These are phyloP conservation scores for Babesia sp. DNA, from an alignment of 169 alveolate species.

Conservation along the genomic window DNA sequence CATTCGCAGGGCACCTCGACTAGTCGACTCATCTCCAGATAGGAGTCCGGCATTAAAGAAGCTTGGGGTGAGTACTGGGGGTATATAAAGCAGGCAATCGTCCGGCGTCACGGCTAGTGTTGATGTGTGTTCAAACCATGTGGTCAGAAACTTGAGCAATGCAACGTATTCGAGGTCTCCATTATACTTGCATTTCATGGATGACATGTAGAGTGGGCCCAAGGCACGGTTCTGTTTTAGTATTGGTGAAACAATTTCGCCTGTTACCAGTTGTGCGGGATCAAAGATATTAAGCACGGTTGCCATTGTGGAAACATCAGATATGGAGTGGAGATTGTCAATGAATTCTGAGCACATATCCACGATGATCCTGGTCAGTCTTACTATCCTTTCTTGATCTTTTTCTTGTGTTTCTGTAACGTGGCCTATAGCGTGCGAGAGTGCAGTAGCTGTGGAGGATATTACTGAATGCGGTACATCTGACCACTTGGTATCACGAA, in stretches of 20 bases:
- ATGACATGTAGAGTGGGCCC: conserved; percentile 17
- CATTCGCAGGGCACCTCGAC: conserved; percentile 27
- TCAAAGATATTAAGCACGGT: conserved; percentile 18
- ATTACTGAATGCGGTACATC: conserved; percentile 25
- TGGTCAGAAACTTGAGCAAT: conserved; percentile 1
- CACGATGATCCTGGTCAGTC: background rate
- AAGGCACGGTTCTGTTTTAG: background rate
- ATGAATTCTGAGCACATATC: conserved; percentile 11
- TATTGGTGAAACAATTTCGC: background rate
- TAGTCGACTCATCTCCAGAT: conserved; percentile 5
- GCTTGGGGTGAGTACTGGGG: conserved; percentile 2
- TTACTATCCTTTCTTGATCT: background rate
- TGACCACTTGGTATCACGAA: conserved; percentile 19
- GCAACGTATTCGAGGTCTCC: conserved; percentile 25
- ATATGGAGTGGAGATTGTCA: background rate
- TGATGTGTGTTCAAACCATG: conserved; percentile 11
- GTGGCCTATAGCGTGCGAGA: background rate
- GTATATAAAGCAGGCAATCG: conserved; percentile 1
- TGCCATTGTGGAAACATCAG: conserved; percentile 33
- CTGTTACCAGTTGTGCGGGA: conserved; percentile 4
- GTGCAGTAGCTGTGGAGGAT: background rate
- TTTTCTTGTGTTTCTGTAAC: background rate
- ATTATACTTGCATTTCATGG: conserved; percentile 14
- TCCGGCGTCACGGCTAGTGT: background rate
- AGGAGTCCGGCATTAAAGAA: conserved; percentile 38